phyloP scores from a whole-genome alignment of 805 yeast genomes.

The Huiozyma naganishii region DNA sequence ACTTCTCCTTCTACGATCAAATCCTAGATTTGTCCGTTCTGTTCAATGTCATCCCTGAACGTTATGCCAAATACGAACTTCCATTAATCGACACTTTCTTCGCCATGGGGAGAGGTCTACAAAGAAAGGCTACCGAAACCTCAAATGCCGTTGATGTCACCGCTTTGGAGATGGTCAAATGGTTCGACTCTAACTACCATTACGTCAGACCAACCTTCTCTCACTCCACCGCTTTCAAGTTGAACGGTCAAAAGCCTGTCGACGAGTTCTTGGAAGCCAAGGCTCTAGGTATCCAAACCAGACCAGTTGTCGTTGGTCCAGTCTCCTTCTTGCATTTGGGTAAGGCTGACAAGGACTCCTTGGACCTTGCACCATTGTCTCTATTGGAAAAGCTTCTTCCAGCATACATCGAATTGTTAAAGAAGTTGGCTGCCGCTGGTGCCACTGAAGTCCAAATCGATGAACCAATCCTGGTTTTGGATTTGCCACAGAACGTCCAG shows the following conservation, averaged over 20 bases:
- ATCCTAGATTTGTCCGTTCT: conserved; percentile 84
- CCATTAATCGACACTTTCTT: conserved; percentile 84
- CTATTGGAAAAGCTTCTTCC: conserved; percentile 85
- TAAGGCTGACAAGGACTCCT: conserved; percentile 96
- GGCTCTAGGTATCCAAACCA: conserved; percentile 88
- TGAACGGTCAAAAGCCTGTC: conserved; percentile 92
- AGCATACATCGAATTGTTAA: conserved; percentile 79
- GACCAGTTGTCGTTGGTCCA: conserved; percentile 96
- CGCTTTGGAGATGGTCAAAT: conserved; percentile 98
- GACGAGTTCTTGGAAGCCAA: conserved; percentile 97
- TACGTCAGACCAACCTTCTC: conserved; percentile 99
- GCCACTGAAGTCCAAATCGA: conserved; percentile 92
- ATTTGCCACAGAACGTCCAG: conserved; percentile 75
- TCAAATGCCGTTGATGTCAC: conserved; percentile 92
- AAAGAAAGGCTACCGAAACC: conserved; percentile 85
- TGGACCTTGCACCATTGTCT: conserved; percentile 87
- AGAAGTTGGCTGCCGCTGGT: conserved; percentile 87
- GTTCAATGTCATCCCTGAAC: conserved; percentile 93
- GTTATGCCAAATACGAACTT: conserved; percentile 80
- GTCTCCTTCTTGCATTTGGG: conserved; percentile 90
- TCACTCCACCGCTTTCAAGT: conserved; percentile 88
- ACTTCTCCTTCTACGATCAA: conserved; percentile 97
- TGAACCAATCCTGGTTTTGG: conserved; percentile 94
- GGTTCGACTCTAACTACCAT: conserved; percentile 99
- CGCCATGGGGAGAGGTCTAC: conserved; percentile 99